Base-by-base conservation (phyloP, 345 rosid species). In the Theobroma cacao region DNA sequence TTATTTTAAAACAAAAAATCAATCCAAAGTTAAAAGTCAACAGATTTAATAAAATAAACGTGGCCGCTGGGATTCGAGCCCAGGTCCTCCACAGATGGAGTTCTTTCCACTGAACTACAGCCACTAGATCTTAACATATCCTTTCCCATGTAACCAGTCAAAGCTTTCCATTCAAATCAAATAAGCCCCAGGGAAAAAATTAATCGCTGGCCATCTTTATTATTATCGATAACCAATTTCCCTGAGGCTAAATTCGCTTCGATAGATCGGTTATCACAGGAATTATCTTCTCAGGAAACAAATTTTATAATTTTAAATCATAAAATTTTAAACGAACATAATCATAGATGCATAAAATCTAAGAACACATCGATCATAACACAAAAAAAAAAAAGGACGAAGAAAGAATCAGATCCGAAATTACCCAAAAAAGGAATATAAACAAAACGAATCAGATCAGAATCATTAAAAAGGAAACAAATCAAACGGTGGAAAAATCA, bases 51-150 rank as follows among this genome's bases (percentile, higher is more conserved):
- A 36, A 7, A 1, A 52, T 24, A 17, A 5, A 8, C 78, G 89
- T 85, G 89, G 88, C 90, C 81, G 90, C 87, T 88, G 85, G 93
- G 91, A 84, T 85, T 89, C 90, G 90, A 89, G 91, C 93, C 91
- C 87, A 87, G 90, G 86, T 82, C 89, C 80, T 86, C 88, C 79
- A 76, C 3, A 41, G 48, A 43, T 65, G 74, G 78, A 73, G 67
- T 79, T 79, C 81, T 73, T 79, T 17, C 81, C 77, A 73, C 64
- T 79, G 52, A 79, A 79, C 60, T 79, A 74, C 74, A 79, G 78
- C 78, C 82, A 79, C 67, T 47, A 8, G 53, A 55, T 43, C 41
- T 55, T 15, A 43, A 52, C n/a, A 38, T 4, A 48, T 15, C 8
- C 5, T 74, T 43, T 20, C 64, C 36, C 55, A 50, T 66, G 36